phyloP scores from a whole-genome alignment of 768 basidiomycete genomes.

The Suillus hirtellus region DNA sequence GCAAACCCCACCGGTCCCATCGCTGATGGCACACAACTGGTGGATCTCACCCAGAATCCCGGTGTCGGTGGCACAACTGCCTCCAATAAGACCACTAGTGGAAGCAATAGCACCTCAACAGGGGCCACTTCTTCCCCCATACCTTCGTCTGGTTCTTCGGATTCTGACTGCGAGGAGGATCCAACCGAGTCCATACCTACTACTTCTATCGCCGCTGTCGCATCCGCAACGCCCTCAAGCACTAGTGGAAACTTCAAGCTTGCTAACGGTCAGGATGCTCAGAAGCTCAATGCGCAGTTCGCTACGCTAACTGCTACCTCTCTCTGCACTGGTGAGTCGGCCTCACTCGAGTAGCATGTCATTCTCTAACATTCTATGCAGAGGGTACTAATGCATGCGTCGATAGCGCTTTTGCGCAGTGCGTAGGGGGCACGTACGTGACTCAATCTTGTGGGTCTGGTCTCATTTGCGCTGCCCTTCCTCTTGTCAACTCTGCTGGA shows the following conservation, averaged over 20 bases:
- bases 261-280: conserved; percentile 50
- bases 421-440: conserved; percentile 44
- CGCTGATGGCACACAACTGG: conserved; percentile 48
- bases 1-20: conserved; percentile 50
- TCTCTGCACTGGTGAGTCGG: conserved; percentile 39
- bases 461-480: conserved; percentile 48
- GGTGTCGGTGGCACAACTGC: conserved; percentile 25
- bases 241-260: conserved; percentile 18
- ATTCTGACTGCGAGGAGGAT: conserved; percentile 12
- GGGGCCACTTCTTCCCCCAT: conserved; percentile 5
- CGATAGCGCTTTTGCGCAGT: conserved; percentile 52
- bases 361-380: conserved; percentile 21
- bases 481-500: conserved; percentile 53
- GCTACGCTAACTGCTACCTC: conserved; percentile 44
- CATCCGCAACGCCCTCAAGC: conserved; percentile 14
- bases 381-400: conserved; percentile 49
- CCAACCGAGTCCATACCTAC: not conserved
- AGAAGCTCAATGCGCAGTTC: conserved; percentile 54
- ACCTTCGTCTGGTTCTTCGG: conserved; percentile 7
- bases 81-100: conserved; percentile 2
- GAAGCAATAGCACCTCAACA: conserved; percentile 7
- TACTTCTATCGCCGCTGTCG: not conserved
- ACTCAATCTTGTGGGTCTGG: conserved; percentile 30
- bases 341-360: too few species aligned
- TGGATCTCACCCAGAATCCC: conserved; percentile 35